A percentile compares a stretch with the other conserved stretches of the same genome.
These are phyloP conservation scores for Termitomyces titanicus DNA, from an alignment of 768 basidiomycete species.

Conservation along the genomic window DNA sequence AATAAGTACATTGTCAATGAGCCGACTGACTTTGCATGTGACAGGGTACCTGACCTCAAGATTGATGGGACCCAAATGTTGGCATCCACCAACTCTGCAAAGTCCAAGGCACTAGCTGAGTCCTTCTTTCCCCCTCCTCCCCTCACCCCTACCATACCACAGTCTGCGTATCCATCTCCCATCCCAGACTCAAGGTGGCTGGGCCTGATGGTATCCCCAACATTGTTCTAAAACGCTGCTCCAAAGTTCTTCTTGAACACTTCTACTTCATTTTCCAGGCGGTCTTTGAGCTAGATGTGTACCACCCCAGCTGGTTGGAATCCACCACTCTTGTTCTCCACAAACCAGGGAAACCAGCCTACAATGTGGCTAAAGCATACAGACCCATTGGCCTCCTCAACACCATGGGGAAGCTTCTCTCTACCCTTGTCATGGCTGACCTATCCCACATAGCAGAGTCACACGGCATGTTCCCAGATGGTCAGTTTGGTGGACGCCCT, in stretches of 20 bases:
- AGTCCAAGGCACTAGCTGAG: no score
- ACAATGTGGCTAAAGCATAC: background rate
- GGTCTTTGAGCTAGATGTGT: background rate
- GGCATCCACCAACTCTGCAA: no score
- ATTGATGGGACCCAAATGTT: no score
- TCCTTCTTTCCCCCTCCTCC: background rate
- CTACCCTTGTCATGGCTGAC: background rate
- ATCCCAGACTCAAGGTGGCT: background rate
- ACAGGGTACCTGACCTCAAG: no score
- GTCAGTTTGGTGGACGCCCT: background rate
- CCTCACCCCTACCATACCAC: no score
- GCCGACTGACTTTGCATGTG: no score
- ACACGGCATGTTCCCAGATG: background rate
- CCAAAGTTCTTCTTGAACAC: background rate
- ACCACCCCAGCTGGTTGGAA: background rate
- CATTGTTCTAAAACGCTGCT: conserved; percentile 14
- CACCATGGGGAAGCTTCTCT: background rate
- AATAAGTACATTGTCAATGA: no score
- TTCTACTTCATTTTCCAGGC: background rate
- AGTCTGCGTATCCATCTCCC: no score
- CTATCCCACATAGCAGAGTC: background rate
- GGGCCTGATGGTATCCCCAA: conserved; percentile 9
- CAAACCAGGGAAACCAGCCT: background rate
- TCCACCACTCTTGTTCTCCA: background rate
- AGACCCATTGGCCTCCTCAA: background rate